Evolutionary conservation across 148 eudicot genomes (phyloP).

Genomic region (Vaccinium darrowii): DNA sequence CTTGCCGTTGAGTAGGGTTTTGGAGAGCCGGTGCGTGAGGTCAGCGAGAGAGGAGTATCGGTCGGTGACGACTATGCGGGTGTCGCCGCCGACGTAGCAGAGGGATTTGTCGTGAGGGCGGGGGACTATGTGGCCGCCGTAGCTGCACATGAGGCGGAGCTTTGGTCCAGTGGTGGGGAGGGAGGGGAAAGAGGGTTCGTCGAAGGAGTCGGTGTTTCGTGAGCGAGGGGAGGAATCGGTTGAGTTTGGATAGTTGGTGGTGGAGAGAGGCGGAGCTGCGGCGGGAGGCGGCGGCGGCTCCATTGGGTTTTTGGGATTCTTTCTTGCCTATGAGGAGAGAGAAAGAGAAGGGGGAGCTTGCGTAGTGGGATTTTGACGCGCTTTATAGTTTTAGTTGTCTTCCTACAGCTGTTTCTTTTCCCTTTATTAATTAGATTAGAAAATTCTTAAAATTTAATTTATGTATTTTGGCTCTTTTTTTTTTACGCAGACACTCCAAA

Average conservation of each 20-base stretch:
- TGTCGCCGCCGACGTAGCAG: conserved; percentile 86
- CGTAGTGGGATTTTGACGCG: conserved; percentile 11
- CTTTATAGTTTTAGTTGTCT: conserved; percentile 3
- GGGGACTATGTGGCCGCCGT: conserved; percentile 84
- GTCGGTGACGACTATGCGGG: conserved; percentile 70
- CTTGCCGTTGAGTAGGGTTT: conserved; percentile 36
- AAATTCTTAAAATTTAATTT: not conserved
- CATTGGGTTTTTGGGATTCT: conserved; percentile 28
- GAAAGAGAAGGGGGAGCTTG: conserved; percentile 9
- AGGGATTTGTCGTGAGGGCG: conserved; percentile 83
- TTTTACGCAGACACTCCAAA: no score
- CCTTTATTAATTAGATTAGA: not conserved
- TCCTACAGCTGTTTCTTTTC: not conserved
- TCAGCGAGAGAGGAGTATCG: conserved; percentile 45
- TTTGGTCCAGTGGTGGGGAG: conserved; percentile 16
- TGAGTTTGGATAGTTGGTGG: conserved; percentile 43
- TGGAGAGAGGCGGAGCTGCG: conserved; percentile 23
- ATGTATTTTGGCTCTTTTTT: no score
- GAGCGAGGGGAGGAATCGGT: conserved; percentile 67
- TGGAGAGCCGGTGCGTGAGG: conserved; percentile 52
- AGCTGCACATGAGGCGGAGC: conserved; percentile 84
- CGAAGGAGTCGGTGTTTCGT: conserved; percentile 41
- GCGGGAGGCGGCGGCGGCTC: conserved; percentile 50
- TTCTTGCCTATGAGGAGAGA: not conserved
- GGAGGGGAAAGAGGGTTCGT: conserved; percentile 13